A percentile compares a stretch with the other conserved stretches of the same genome.
Evolutionary conservation across 805 yeast genomes (phyloP).

Genomic region (Candida methanosorbosa): DNA sequence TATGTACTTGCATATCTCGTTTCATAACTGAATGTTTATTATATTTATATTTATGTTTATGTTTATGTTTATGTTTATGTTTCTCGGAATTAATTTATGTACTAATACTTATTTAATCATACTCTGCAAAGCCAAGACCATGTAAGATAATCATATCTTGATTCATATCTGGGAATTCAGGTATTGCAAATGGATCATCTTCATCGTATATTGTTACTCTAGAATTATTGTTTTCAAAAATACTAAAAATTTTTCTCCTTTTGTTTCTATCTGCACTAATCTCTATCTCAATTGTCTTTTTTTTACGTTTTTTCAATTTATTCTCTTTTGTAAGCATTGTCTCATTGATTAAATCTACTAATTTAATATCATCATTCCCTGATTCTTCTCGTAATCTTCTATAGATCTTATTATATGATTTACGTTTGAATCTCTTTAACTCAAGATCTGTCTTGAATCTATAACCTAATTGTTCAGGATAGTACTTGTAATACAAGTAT

Average conservation of each 20-base stretch:
- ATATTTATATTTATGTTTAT: no score
- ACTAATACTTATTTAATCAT: no score
- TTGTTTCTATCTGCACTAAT: no score
- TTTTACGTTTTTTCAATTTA: not conserved
- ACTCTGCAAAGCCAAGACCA: not conserved
- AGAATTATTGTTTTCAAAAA: no score
- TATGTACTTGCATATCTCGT: no score
- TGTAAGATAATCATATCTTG: not conserved
- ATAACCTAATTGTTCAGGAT: not conserved
- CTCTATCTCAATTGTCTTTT: no score
- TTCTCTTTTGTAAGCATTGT: not conserved
- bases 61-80: no score
- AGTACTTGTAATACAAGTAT: not conserved
- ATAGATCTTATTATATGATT: not conserved
- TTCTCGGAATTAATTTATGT: no score
- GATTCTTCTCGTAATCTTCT: no score
- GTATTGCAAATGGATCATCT: not conserved
- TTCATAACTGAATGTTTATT: no score
- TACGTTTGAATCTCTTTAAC: no score
- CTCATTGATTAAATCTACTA: not conserved
- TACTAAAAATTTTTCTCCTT: no score
- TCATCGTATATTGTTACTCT: not conserved
- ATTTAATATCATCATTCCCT: not conserved
- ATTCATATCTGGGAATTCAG: not conserved
- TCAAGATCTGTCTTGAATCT: not conserved